Evolutionary conservation across 163 green algal species (phyloP).

Genomic region (Prototheca stagnorum): DNA sequence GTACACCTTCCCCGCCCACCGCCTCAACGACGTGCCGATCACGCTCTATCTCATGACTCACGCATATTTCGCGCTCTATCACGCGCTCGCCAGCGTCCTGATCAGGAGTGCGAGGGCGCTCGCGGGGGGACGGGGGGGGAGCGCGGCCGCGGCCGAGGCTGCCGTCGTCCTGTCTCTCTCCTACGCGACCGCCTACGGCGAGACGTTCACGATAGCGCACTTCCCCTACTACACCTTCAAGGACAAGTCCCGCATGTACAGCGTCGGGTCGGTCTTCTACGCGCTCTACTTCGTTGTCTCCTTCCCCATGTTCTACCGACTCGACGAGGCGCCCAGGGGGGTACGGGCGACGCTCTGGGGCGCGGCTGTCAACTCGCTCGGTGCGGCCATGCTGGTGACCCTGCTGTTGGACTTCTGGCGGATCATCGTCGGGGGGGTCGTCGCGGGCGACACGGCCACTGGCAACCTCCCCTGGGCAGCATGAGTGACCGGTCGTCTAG

Average conservation of each 20-base stretch:
- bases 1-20: slow-evolving; percentile 86
- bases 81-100: slow-evolving; percentile 76
- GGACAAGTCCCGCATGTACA: slow-evolving; percentile 62
- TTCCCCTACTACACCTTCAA: slow-evolving; percentile 79
- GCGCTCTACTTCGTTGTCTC: slow-evolving; percentile 96
- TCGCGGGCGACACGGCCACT: no score
- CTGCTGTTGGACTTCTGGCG: slow-evolving; percentile 85
- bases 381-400: slow-evolving; percentile 82
- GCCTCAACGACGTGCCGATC: slow-evolving; percentile 86
- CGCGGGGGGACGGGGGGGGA: neutral
- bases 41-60: slow-evolving; percentile 94
- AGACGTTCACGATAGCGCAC: slow-evolving; percentile 90
- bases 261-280: slow-evolving; percentile 82
- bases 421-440: slow-evolving; percentile 42
- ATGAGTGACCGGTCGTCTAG: no score
- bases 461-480: no score
- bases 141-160: slow-evolving; percentile 13
- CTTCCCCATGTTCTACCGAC: slow-evolving; percentile 83
- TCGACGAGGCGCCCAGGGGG: slow-evolving; percentile 56
- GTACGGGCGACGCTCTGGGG: slow-evolving; percentile 13
- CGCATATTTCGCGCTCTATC: slow-evolving; percentile 98
- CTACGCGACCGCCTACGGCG: slow-evolving; percentile 82
- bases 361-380: slow-evolving; percentile 55
- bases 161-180: slow-evolving; percentile 58
- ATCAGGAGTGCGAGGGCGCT: slow-evolving; percentile 43